A percentile compares a stretch with the other conserved stretches of the same genome.
phyloP scores from a whole-genome alignment of 1,284 basidiomycete species.

The Schizophyllum commune region DNA sequence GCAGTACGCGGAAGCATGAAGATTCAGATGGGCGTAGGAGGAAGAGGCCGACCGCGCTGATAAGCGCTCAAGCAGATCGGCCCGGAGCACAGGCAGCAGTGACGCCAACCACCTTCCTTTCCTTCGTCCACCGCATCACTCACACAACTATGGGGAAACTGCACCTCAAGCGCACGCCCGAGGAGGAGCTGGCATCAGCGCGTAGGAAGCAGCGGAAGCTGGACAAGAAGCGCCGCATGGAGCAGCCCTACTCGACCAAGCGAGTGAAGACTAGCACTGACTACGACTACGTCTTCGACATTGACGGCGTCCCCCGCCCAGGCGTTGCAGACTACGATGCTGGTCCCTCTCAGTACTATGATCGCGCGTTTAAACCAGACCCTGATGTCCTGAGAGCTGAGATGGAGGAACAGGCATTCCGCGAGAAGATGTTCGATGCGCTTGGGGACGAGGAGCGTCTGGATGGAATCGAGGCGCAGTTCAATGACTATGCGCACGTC shows the following conservation, averaged over 20 bases:
- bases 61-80: too few species aligned
- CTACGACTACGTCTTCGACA: conserved; percentile 31
- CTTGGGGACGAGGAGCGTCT: conserved; percentile 63
- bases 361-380: conserved; percentile 29
- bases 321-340: conserved; percentile 13
- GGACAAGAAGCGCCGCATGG: conserved; percentile 24
- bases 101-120: too few species aligned
- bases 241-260: conserved; percentile 10
- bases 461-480: conserved; percentile 49
- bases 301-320: conserved; percentile 19
- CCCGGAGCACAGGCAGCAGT: too few species aligned
- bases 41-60: too few species aligned
- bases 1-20: too few species aligned
- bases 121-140: neutral
- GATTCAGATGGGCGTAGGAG: too few species aligned
- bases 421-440: conserved; percentile 62
- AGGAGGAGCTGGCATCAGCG: conserved; percentile 52
- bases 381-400: conserved; percentile 44
- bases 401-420: conserved; percentile 55
- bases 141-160: conserved; percentile 44
- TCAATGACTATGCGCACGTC: conserved; percentile 63
- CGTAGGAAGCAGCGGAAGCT: conserved; percentile 41
- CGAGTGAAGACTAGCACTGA: conserved; percentile 25
- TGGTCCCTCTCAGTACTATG: conserved; percentile 3
- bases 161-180: conserved; percentile 63